Base-by-base conservation (phyloP, 2,329 filamentous ascomycete genomes). In the Colletotrichum sp. region DNA sequence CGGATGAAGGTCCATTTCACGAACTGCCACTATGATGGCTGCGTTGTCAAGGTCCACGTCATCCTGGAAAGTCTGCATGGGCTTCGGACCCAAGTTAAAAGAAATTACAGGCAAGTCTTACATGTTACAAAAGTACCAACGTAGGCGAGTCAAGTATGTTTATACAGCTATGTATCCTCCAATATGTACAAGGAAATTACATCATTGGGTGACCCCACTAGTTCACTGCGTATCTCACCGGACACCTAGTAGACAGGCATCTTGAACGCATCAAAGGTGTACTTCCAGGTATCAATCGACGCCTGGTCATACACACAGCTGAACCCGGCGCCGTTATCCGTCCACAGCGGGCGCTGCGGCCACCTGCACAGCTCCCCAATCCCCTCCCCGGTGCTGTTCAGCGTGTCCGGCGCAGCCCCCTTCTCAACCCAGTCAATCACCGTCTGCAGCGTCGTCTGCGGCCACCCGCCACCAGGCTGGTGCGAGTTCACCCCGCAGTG, bases 371-470 rank as follows among this genome's bases (percentile, higher is more conserved):
- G 75, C 68, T 81, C 79, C 1, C 18, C 32, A 59, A 85, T 81
- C 28, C 39, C 39, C 5, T 84, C 84, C 8, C 86, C 86, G 1
- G 81, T 82, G 24, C 81, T 87, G 57, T 87, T 87, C 49, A 91
- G 79, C 1, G 82, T 85, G 10, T 80, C 82, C 3, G 89, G 89
- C 62, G 83, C 85, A 6, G 84, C 80, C 4, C 85, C 87, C 15
- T 88, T 85, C 82, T 91, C 89, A 1, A 89, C 89, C 89, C 89
- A 91, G 71, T 88, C 82, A 65, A 91, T 87, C 78, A 89, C 81
- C 3, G 81, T 84, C 77, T 84, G 82, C 77, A 89, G 82, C 78
- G 88, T 89, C 16, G 85, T 85, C 79, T 71, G 66, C 12, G 67
- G 65, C 66, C 65, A 71, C 12, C 67, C 65, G 6, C 65, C 67